Percentiles rank a stretch among this genome's conserved stretches.
phyloP scores from a whole-genome alignment of 1,284 basidiomycete species.

The Moniliella sp. region DNA sequence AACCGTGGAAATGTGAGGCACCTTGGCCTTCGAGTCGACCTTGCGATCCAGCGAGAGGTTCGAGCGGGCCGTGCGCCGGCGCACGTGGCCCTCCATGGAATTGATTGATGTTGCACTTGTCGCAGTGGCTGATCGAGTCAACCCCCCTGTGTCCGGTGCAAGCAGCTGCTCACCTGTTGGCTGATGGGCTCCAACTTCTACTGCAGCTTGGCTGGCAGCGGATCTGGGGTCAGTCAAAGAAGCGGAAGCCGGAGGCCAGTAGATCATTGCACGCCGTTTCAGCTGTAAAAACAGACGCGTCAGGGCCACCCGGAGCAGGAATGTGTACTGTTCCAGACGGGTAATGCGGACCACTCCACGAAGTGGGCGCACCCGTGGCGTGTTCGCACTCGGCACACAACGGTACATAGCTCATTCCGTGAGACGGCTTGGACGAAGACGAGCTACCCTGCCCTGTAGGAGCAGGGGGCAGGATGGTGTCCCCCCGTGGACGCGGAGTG shows the following conservation, averaged over 20 bases:
- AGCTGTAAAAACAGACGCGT: constrained; percentile 71
- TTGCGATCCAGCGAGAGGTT: constrained; percentile 95
- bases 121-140: constrained; percentile 71
- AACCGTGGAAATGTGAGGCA: constrained; percentile 81
- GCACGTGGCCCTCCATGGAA: too few species aligned
- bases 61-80: too few species aligned
- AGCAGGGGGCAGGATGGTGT: too few species aligned
- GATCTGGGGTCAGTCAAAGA: too few species aligned
- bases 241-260: constrained; percentile 40
- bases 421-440: too few species aligned
- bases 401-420: too few species aligned
- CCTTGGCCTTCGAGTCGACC: constrained; percentile 65
- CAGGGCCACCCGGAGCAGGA: constrained; percentile 81
- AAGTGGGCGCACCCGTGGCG: constrained; percentile 34
- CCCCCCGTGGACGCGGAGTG: neutral
- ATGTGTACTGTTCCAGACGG: constrained; percentile 87
- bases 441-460: too few species aligned
- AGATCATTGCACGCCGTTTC: constrained; percentile 72
- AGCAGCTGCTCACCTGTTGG: neutral
- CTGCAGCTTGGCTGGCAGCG: too few species aligned
- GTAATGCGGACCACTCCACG: constrained; percentile 84
- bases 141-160: constrained; percentile 9
- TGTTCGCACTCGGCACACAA: constrained; percentile 54
- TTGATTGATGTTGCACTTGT: constrained; percentile 59
- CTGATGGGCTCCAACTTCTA: too few species aligned